Conservation (phyloP, 2,329 filamentous ascomycete species). For the Sarocladiaceae sp. region DNA sequence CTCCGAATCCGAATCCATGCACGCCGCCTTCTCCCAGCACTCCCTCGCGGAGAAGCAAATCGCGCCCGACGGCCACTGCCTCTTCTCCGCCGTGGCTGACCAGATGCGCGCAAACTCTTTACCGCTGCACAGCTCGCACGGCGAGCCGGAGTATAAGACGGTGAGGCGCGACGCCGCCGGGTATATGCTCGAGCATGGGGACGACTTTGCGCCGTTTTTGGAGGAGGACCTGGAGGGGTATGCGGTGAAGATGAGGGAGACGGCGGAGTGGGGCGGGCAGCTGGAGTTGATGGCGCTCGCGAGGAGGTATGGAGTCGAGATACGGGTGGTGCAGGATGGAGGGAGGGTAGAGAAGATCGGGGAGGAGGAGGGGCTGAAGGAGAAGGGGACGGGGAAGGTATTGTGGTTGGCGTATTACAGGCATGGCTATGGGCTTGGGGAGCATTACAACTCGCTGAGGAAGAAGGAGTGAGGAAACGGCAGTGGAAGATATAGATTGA, state of each 20-base stretch:
- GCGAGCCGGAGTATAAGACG: slow-evolving; percentile 50
- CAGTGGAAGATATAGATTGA: neutral
- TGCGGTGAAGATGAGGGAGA: slow-evolving; percentile 70
- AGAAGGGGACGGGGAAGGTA: slow-evolving; percentile 42
- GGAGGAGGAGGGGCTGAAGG: slow-evolving; percentile 28
- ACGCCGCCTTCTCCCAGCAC: slow-evolving; percentile 55
- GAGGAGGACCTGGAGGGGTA: slow-evolving; percentile 59
- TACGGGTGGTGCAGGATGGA: slow-evolving; percentile 82
- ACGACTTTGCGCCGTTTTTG: slow-evolving; percentile 75
- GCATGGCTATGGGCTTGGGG: slow-evolving; percentile 87
- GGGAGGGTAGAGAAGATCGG: slow-evolving; percentile 64
- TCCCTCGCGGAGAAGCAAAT: slow-evolving; percentile 71
- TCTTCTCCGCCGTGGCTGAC: slow-evolving; percentile 88
- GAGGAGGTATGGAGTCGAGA: slow-evolving; percentile 69
- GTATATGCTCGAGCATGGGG: slow-evolving; percentile 67
- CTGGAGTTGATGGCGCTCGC: slow-evolving; percentile 83
- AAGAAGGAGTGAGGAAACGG: slow-evolving; percentile 16
- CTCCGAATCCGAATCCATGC: slow-evolving; percentile 65
- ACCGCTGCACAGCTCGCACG: slow-evolving; percentile 26
- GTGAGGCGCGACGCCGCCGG: slow-evolving; percentile 67
- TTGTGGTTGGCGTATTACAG: slow-evolving; percentile 93
- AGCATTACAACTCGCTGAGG: slow-evolving; percentile 91
- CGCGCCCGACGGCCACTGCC: slow-evolving; percentile 84
- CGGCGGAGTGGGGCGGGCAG: slow-evolving; percentile 94
- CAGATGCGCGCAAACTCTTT: slow-evolving; percentile 57